Evolutionary conservation across 2,329 filamentous ascomycete species (phyloP).

Genomic region (Aureobasidium sp.): DNA sequence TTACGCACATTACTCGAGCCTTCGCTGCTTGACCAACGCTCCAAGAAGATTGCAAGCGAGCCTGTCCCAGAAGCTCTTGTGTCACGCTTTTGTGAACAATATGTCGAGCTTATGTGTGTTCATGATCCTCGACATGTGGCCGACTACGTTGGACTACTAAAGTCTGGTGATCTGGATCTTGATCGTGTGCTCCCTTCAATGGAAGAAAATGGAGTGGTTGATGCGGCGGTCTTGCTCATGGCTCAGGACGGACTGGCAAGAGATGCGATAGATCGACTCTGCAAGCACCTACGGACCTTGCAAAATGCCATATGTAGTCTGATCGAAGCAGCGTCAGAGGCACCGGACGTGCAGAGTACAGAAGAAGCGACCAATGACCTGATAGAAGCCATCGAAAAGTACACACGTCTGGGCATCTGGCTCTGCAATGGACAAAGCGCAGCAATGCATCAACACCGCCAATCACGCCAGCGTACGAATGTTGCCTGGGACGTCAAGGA

Average conservation of each 20-base stretch:
- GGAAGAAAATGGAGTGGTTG: constrained; percentile 82
- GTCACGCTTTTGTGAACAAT: constrained; percentile 66
- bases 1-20: constrained; percentile 70
- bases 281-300: constrained; percentile 72
- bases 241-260: constrained; percentile 77
- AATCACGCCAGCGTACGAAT: constrained; percentile 29
- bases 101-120: constrained; percentile 84
- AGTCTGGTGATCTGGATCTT: constrained; percentile 69
- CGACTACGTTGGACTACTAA: constrained; percentile 71
- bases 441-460: constrained; percentile 22
- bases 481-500: constrained; percentile 43
- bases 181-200: constrained; percentile 78
- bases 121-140: constrained; percentile 78
- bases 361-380: constrained; percentile 66
- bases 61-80: constrained; percentile 32
- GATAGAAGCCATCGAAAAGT: constrained; percentile 75
- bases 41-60: constrained; percentile 19
- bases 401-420: constrained; percentile 90
- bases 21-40: constrained; percentile 17
- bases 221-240: constrained; percentile 87
- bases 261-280: constrained; percentile 76
- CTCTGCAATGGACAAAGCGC: constrained; percentile 76
- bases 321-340: constrained; percentile 53
- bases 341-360: constrained; percentile 50
- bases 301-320: constrained; percentile 72